A percentile compares a stretch with the other conserved stretches of the same genome.
Evolutionary conservation across 352 stramenopile genomes (phyloP).

Genomic region (Pythium pyrilobum): DNA sequence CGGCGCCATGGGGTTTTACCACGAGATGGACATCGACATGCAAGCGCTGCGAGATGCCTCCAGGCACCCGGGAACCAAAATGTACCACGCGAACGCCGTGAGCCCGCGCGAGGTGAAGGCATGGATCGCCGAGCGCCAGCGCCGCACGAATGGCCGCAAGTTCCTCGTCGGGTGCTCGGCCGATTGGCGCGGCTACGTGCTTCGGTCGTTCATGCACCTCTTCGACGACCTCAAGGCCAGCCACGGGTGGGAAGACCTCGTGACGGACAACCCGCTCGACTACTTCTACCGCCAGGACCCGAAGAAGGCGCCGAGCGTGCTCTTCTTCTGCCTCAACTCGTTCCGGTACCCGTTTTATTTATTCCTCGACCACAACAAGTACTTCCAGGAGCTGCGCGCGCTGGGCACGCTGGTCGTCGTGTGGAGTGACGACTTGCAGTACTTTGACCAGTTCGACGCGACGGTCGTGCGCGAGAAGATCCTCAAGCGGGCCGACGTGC

Average conservation of each 20-base stretch:
- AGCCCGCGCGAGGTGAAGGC: slow-evolving; percentile 47
- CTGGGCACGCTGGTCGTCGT: slow-evolving; percentile 66
- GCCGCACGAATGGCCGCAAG: slow-evolving; percentile 68
- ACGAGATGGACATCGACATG: slow-evolving; percentile 80
- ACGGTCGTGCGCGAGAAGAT: slow-evolving; percentile 53
- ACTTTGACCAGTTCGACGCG: slow-evolving; percentile 75
- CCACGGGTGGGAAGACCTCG: slow-evolving; percentile 63
- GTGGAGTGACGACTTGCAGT: slow-evolving; percentile 78
- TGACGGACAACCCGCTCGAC: slow-evolving; percentile 44
- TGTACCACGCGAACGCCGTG: slow-evolving; percentile 36
- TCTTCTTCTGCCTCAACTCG: slow-evolving; percentile 79
- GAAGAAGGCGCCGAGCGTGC: slow-evolving; percentile 53
- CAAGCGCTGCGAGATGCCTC: slow-evolving; percentile 32
- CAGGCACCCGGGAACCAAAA: slow-evolving; percentile 26
- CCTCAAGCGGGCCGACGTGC: slow-evolving; percentile 55
- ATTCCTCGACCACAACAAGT: slow-evolving; percentile 50
- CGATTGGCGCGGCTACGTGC: slow-evolving; percentile 57
- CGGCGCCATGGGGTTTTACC: slow-evolving; percentile 63
- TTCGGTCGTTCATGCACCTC: slow-evolving; percentile 58
- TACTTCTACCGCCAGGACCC: slow-evolving; percentile 61
- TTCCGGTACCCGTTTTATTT: slow-evolving; percentile 61
- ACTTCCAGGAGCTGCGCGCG: slow-evolving; percentile 62
- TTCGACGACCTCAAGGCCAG: slow-evolving; percentile 60
- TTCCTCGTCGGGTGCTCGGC: slow-evolving; percentile 60
- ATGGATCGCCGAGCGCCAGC: slow-evolving; percentile 55